Evolutionary conservation across 228 moss, liverwort and hornwort genomes (phyloP).

Genomic region (Sphagnum magellanicum): DNA sequence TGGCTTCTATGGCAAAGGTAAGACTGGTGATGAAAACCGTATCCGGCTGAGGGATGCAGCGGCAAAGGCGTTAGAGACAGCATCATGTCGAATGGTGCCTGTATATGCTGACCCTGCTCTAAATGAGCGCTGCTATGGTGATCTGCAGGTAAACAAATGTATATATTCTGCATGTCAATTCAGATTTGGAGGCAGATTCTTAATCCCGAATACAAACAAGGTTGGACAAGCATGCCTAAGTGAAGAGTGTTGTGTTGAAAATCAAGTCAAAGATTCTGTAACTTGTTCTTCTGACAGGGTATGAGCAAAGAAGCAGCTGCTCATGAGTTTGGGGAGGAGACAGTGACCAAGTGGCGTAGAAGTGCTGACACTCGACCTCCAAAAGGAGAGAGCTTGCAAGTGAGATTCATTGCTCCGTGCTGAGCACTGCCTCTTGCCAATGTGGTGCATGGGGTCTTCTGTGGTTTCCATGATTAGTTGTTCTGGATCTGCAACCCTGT

Average conservation of each 20-base stretch:
- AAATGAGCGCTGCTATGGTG: conserved; percentile 93
- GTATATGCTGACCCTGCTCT: conserved; percentile 93
- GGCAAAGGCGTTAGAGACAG: conserved; percentile 89
- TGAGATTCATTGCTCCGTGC: conserved; percentile 4
- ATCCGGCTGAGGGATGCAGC: conserved; percentile 88
- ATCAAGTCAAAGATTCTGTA: background rate
- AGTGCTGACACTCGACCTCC: conserved; percentile 92
- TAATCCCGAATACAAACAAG: background rate
- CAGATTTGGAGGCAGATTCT: background rate
- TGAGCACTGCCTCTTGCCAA: background rate
- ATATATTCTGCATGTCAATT: background rate
- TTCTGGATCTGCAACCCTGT: background rate
- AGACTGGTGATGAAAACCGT: conserved; percentile 84
- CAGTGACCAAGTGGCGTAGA: conserved; percentile 76
- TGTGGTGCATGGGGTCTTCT: background rate
- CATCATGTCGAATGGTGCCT: conserved; percentile 89
- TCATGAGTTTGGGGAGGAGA: conserved; percentile 70
- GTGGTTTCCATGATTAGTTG: background rate
- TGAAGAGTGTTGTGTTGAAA: background rate
- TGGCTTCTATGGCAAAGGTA: conserved; percentile 83
- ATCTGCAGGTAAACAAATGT: conserved; percentile 58
- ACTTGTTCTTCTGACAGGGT: conserved; percentile 32
- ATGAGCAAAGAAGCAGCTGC: conserved; percentile 76
- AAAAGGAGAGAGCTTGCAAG: conserved; percentile 97
- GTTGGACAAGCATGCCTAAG: background rate